Evolutionary conservation across 352 stramenopile genomes (phyloP), one percentile per base, ranked within the genome.

Genomic region (Pythium apleroticum): DNA sequence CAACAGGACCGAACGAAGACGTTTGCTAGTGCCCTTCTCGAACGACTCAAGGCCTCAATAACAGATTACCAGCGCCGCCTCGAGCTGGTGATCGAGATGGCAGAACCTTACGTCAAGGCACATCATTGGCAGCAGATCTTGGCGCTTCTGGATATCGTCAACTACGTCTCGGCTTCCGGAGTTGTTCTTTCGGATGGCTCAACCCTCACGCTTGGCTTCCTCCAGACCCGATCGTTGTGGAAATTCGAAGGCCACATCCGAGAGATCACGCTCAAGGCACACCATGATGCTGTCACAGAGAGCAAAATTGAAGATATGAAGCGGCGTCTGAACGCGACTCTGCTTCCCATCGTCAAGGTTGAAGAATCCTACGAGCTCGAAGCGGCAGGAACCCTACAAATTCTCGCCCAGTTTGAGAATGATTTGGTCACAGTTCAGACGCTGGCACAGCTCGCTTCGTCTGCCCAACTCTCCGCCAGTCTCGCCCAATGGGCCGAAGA

Each of bases 71-170:
- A 83, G n/a, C 55, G 70, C 7, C 77, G 80, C 20, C 61, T 89
- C 15, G 73, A 75, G 15, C 31, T 89, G 15, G 76, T 86, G 6
- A 69, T 71, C 15, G 80, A 88, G 35, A 78, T 89, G 61, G 75
- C 78, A 0, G 74, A 81, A 35, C 66, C 80, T 10, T 82, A 66
- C 55, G 65, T 88, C 37, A 88, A 89, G 46, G 33, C 69, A 24
- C 66, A 82, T 39, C 78, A 89, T 48, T 89, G 80, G 80, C 81
- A 86, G 41, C 78, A 89, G 35, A 76, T 89, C 19, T 28, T 89
- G 1, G 71, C 67, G 12, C 52, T 87, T 11, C 52, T 89, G 33
- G 71, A 77, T 19, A 78, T 85, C 4, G 60, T 76, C 6, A 80
- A 82, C 64, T 86, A 75, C 57, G 78, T 86, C 0, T 85, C 78